Percentiles rank a stretch among this genome's conserved stretches.
Conservation (phyloP, 352 stramenopile species). For the Globisporangium apiculatum region DNA sequence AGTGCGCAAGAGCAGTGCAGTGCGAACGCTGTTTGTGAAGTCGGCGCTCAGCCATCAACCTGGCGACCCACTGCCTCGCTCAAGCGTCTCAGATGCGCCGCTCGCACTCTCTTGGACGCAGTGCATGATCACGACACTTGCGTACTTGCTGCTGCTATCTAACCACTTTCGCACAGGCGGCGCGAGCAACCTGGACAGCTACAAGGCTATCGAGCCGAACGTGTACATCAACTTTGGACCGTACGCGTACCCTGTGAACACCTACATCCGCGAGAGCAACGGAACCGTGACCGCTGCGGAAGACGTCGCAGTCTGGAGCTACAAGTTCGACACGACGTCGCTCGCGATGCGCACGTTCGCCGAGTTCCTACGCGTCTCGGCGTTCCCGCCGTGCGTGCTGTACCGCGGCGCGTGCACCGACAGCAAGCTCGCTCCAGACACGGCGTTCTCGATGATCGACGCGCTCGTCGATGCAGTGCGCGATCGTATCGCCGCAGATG, state of each 20-base stretch:
- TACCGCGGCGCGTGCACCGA: background rate
- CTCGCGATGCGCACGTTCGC: slow-evolving; percentile 7
- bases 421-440: background rate
- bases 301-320: slow-evolving; percentile 3
- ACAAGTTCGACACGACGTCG: slow-evolving; percentile 15
- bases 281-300: background rate
- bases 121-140: background rate
- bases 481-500: background rate
- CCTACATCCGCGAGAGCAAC: background rate
- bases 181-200: background rate
- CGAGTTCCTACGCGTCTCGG: slow-evolving; percentile 1
- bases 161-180: slow-evolving; percentile 3
- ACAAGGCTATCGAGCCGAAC: slow-evolving; percentile 4
- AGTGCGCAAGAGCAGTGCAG: too few relatives aligned
- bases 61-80: too few relatives aligned
- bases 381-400: slow-evolving; percentile 4
- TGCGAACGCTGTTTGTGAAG: too few relatives aligned
- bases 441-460: background rate
- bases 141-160: slow-evolving; percentile 4
- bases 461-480: background rate
- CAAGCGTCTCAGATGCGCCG: too few relatives aligned
- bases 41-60: too few relatives aligned
- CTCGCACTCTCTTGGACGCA: slow-evolving; percentile 1
- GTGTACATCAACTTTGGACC: slow-evolving; percentile 9
- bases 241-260: slow-evolving; percentile 5